Percentiles rank a stretch among this genome's conserved stretches.
phyloP scores from a whole-genome alignment of 768 basidiomycete genomes.

The Cystobasidium onofrii region DNA sequence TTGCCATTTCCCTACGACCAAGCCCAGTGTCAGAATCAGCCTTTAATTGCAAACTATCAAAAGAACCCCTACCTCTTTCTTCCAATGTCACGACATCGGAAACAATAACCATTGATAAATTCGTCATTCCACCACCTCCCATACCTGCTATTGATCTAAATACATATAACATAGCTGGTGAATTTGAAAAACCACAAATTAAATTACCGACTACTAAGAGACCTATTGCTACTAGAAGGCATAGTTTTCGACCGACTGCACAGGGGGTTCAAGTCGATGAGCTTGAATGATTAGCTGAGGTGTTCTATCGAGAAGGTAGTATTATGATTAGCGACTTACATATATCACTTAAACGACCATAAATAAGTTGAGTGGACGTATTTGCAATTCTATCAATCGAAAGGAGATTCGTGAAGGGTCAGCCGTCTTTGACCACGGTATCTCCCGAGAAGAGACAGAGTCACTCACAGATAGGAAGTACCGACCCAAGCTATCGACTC shows the following conservation, averaged over 20 bases:
- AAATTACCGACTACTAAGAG: slow-evolving; percentile 44
- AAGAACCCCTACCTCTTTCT: slow-evolving; percentile 42
- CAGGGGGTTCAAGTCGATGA: no score
- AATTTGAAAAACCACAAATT: slow-evolving; percentile 44
- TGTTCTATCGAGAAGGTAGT: neutral
- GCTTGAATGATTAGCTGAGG: slow-evolving; percentile 37
- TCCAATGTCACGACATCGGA: slow-evolving; percentile 43
- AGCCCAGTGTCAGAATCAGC: slow-evolving; percentile 33
- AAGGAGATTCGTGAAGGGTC: neutral
- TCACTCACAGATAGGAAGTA: slow-evolving; percentile 41
- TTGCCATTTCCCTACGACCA: slow-evolving; percentile 31
- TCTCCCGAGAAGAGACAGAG: slow-evolving; percentile 34
- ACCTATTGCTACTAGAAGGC: slow-evolving; percentile 42
- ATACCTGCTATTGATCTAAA: slow-evolving; percentile 43
- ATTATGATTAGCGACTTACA: neutral
- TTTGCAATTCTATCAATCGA: slow-evolving; percentile 37
- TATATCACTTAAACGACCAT: slow-evolving; percentile 30
- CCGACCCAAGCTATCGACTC: slow-evolving; percentile 44
- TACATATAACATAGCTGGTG: slow-evolving; percentile 42
- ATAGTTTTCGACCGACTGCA: slow-evolving; percentile 42
- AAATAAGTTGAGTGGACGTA: slow-evolving; percentile 41
- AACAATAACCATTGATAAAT: slow-evolving; percentile 44
- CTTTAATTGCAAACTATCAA: neutral
- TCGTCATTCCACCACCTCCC: slow-evolving; percentile 45
- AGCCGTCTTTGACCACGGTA: no score